Conservation (phyloP, 129 eudicot genomes). For the Ambrosia trifida region DNA sequence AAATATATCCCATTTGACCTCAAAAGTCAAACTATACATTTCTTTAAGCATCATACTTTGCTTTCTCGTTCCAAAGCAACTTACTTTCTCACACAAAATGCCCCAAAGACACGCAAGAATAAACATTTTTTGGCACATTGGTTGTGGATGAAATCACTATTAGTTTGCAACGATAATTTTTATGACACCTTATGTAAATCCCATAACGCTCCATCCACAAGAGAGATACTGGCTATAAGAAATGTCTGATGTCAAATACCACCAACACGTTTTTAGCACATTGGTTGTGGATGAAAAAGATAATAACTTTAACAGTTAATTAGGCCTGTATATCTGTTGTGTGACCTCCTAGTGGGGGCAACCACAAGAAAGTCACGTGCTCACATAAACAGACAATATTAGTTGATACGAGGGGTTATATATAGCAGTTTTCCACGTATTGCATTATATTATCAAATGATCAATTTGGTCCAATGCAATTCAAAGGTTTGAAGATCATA, state of each 20-base stretch:
- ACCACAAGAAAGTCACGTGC: no score
- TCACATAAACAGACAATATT: not conserved
- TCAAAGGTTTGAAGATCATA: not conserved
- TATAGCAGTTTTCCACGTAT: not conserved
- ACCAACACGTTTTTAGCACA: not conserved
- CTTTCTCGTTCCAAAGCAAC: not conserved
- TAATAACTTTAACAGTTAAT: not conserved
- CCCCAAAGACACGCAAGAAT: not conserved
- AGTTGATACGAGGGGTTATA: not conserved
- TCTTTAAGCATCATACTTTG: not conserved
- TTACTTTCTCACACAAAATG: not conserved
- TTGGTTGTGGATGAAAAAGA: not conserved
- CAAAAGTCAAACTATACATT: conserved; percentile 12
- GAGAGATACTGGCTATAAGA: not conserved
- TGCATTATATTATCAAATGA: conserved; percentile 12
- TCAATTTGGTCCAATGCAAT: not conserved
- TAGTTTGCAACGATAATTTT: not conserved
- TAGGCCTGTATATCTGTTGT: not conserved
- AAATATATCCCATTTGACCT: conserved; percentile 6
- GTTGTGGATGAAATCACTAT: no score
- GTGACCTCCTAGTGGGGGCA: not conserved
- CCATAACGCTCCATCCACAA: not conserved
- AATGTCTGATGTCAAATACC: not conserved
- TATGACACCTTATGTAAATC: not conserved
- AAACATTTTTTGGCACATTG: not conserved